These are phyloP conservation scores for Curvularia sp. DNA, from an alignment of 2,329 filamentous ascomycete species.

Conservation along the genomic window DNA sequence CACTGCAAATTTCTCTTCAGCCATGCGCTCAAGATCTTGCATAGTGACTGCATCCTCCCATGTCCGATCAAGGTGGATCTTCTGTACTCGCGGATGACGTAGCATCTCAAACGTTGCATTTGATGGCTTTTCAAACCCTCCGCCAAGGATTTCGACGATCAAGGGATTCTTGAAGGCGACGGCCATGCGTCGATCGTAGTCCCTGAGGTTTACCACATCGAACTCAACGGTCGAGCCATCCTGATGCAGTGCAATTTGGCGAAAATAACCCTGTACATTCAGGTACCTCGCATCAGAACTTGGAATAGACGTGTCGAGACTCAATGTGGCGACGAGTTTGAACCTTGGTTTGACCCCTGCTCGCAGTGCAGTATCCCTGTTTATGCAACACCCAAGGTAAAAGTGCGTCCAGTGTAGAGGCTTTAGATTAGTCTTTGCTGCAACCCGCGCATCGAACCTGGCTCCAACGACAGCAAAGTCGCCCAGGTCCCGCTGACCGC, in stretches of 20 bases:
- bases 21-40: conserved; percentile 71
- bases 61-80: conserved; percentile 77
- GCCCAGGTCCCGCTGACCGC: conserved; percentile 69
- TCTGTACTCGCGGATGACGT: conserved; percentile 77
- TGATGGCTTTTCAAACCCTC: conserved; percentile 75
- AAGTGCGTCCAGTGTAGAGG: conserved; percentile 79
- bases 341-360: conserved; percentile 65
- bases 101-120: conserved; percentile 75
- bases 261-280: conserved; percentile 52
- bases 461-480: conserved; percentile 84
- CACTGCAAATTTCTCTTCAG: conserved; percentile 58
- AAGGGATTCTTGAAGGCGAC: conserved; percentile 72
- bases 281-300: conserved; percentile 53
- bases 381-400: conserved; percentile 76
- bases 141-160: conserved; percentile 81
- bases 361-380: conserved; percentile 65
- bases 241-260: conserved; percentile 35
- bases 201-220: conserved; percentile 29
- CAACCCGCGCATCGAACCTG: conserved; percentile 70
- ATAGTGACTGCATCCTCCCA: conserved; percentile 74
- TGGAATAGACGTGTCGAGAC: conserved; percentile 56
- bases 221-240: conserved; percentile 32
- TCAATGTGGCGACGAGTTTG: conserved; percentile 66
- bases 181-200: conserved; percentile 45
- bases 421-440: conserved; percentile 61